Evolutionary conservation across 768 basidiomycete genomes (phyloP), one percentile per base, ranked within the genome.

Genomic region (Lentinula raphanica): DNA sequence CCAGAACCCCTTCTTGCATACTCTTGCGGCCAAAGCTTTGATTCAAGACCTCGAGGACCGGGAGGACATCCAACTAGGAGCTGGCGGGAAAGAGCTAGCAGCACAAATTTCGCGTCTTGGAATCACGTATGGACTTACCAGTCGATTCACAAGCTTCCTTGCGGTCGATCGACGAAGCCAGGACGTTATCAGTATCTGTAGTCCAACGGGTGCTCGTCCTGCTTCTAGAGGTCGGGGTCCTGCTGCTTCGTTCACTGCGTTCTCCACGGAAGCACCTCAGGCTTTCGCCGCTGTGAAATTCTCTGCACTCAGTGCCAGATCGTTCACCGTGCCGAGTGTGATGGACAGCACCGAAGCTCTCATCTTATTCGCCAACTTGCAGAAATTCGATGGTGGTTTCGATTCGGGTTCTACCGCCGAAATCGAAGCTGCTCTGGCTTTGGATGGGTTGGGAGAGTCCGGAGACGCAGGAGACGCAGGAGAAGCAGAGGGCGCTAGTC

Each of bases 71-170:
- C 31, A 50, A 50, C 75, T 76, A 29, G 56, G 59, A 5, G 63
- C 54, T 21, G 59, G 63, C 5, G 60, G 50, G 42, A 35, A 42
- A 45, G 65, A 70, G 1, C 64, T 75, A 32, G 69, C 71, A 27
- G 78, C 31, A 21, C 17, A 73, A 2, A 80, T 85, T 28, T 65
- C 83, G 11, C 71, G 74, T 31, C 73, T 86, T 1, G 84, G 82
- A 6, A 67, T 74, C 58, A 66, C 66, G 28, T 85, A 85, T 60
- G 76, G 79, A 56, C 73, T 86, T 40, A 76, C 74, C 1, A 85
- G 79, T 65, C 63, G 64, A 36, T 67, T 78, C 59, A 87, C 85
- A 0, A 82, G 81, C 2, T 87, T 86, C 61, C 69, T 86, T 45
- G 84, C 81, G 0, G 70, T 82, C 1, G 79, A 82, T 50, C 46